These are phyloP conservation scores for Purpureocillium lavendulum DNA, from an alignment of 2,329 filamentous ascomycete species.

Conservation along the genomic window DNA sequence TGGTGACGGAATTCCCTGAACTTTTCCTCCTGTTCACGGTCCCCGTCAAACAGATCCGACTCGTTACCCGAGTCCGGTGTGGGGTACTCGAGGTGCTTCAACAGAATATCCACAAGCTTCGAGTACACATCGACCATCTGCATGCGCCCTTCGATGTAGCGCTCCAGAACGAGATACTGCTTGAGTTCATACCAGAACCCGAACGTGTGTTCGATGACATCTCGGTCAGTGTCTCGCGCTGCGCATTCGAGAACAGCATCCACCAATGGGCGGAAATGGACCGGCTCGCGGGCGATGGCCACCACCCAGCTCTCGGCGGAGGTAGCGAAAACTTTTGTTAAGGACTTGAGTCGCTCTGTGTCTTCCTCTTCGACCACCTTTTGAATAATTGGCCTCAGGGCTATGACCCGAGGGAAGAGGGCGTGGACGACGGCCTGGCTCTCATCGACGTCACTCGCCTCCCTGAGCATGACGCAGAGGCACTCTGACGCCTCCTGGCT, in stretches of 20 bases:
- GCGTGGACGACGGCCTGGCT: slow-evolving; percentile 72
- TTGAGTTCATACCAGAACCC: slow-evolving; percentile 98
- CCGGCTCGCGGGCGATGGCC: slow-evolving; percentile 75
- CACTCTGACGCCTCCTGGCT: slow-evolving; percentile 89
- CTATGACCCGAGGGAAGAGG: slow-evolving; percentile 73
- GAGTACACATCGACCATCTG: slow-evolving; percentile 76
- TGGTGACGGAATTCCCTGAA: slow-evolving; percentile 94
- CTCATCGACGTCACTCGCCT: slow-evolving; percentile 91
- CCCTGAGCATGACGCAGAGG: slow-evolving; percentile 81
- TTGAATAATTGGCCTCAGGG: slow-evolving; percentile 67
- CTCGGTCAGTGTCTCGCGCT: slow-evolving; percentile 75
- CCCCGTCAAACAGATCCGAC: slow-evolving; percentile 85
- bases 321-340: slow-evolving; percentile 86
- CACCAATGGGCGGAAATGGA: slow-evolving; percentile 75
- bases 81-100: slow-evolving; percentile 84
- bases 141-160: slow-evolving; percentile 74
- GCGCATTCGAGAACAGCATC: slow-evolving; percentile 91
- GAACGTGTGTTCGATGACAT: slow-evolving; percentile 91
- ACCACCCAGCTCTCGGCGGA: slow-evolving; percentile 93
- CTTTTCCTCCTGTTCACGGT: slow-evolving; percentile 91
- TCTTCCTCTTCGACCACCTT: slow-evolving; percentile 75
- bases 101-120: slow-evolving; percentile 84
- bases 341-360: slow-evolving; percentile 72
- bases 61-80: slow-evolving; percentile 65
- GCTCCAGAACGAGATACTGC: slow-evolving; percentile 86